Evolutionary conservation across 352 stramenopile genomes (phyloP).

Genomic region (Phytopythium oedochilum): DNA sequence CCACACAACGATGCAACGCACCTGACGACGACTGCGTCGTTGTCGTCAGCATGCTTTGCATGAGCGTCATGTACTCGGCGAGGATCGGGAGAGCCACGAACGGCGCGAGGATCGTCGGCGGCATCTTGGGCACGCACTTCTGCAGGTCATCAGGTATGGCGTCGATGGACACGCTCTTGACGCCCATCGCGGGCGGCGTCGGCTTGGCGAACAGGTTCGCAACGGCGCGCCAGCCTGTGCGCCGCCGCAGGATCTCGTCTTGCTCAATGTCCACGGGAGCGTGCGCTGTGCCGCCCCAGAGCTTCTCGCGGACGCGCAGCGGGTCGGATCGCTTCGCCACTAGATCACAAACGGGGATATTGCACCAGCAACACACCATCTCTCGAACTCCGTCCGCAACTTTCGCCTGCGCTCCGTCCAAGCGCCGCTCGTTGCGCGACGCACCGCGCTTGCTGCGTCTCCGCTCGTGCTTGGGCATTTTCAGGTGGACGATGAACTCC

Average conservation of each 20-base stretch:
- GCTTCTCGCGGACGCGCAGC: conserved; percentile 43
- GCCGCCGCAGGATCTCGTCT: conserved; percentile 62
- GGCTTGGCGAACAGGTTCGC: conserved; percentile 60
- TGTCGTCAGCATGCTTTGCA: conserved; percentile 48
- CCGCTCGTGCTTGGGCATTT: conserved; percentile 18
- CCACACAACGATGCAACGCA: too few relatives aligned
- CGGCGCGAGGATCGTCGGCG: conserved; percentile 57
- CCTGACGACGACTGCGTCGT: conserved; percentile 33
- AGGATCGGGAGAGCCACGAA: conserved; percentile 62
- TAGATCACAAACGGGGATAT: conserved; percentile 55
- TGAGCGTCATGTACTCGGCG: conserved; percentile 65
- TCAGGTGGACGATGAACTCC: conserved; percentile 71
- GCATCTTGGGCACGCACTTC: conserved; percentile 48
- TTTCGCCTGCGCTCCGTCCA: not conserved
- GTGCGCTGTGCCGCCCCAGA: conserved; percentile 65
- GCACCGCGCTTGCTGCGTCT: conserved; percentile 10
- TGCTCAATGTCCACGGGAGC: conserved; percentile 65
- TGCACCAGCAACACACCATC: conserved; percentile 80
- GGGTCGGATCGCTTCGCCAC: conserved; percentile 41
- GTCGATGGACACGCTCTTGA: conserved; percentile 64
- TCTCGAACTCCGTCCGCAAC: conserved; percentile 24
- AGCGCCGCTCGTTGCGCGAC: not conserved
- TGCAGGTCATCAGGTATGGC: conserved; percentile 44
- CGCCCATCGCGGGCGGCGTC: conserved; percentile 41
- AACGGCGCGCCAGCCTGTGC: conserved; percentile 67